phyloP scores from a whole-genome alignment of 208 protist species.

The Strigomonas culicis region DNA sequence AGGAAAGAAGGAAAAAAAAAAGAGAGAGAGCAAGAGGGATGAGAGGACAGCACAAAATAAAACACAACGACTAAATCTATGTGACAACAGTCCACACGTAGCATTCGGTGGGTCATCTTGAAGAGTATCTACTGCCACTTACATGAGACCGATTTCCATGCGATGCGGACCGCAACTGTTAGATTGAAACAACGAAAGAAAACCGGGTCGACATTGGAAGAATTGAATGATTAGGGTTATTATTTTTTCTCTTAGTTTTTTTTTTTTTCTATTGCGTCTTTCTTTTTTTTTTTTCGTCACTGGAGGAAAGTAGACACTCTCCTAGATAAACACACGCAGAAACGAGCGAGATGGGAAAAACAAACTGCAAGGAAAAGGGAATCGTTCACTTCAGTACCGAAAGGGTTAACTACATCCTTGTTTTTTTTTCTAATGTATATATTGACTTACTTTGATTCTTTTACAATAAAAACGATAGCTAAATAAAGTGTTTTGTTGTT shows the following conservation, averaged over 20 bases:
- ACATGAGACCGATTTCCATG: too few relatives aligned
- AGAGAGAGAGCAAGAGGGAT: slow-evolving; percentile 4
- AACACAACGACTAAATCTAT: neutral
- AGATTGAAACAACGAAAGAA: neutral
- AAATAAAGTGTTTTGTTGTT: neutral
- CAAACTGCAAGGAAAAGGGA: neutral
- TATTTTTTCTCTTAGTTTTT: slow-evolving; percentile 6
- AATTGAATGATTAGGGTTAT: slow-evolving; percentile 1
- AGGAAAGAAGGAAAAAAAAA: slow-evolving; percentile 11
- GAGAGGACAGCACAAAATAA: neutral
- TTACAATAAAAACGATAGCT: neutral
- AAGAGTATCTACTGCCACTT: too few relatives aligned
- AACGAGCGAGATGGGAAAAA: neutral
- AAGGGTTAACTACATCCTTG: too few relatives aligned
- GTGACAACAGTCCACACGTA: neutral
- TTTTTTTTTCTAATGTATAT: neutral
- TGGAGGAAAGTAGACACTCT: neutral
- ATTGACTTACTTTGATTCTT: neutral
- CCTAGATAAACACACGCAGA: neutral
- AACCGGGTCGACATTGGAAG: neutral
- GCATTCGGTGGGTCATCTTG: too few relatives aligned
- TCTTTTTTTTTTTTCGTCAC: slow-evolving; percentile 10
- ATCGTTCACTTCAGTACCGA: too few relatives aligned
- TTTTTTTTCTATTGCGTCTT: neutral
- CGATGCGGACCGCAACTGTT: too few relatives aligned